A percentile compares a stretch with the other conserved stretches of the same genome.
phyloP scores from a whole-genome alignment of 2,329 filamentous ascomycete genomes.

The Apiospora pterosperma region DNA sequence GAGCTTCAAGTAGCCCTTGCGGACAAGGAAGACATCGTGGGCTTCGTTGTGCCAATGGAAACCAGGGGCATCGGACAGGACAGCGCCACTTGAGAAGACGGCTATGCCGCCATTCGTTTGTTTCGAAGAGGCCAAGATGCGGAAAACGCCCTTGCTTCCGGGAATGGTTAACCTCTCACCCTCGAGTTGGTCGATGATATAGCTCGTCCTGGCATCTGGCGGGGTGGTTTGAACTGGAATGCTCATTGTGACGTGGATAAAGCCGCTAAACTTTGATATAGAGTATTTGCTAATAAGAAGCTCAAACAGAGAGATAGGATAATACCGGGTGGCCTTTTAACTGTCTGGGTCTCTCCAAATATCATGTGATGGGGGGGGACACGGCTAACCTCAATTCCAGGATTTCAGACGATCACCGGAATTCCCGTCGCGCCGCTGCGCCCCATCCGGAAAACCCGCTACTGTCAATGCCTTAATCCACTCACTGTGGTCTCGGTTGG shows the following conservation, averaged over 20 bases:
- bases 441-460: too few species aligned
- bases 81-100: slow-evolving; percentile 46
- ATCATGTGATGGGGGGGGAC: too few species aligned
- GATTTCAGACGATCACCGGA: too few species aligned
- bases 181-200: slow-evolving; percentile 45
- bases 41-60: slow-evolving; percentile 56
- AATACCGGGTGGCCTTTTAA: too few species aligned
- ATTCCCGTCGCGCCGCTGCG: too few species aligned
- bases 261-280: too few species aligned
- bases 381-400: too few species aligned
- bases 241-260: slow-evolving; percentile 22
- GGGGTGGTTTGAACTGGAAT: slow-evolving; percentile 31
- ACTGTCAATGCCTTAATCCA: too few species aligned
- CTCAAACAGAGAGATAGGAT: too few species aligned
- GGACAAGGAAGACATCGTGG: slow-evolving; percentile 55
- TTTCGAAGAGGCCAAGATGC: slow-evolving; percentile 47
- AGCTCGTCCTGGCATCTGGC: slow-evolving; percentile 34
- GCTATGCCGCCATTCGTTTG: slow-evolving; percentile 49
- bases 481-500: too few species aligned
- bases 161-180: slow-evolving; percentile 51
- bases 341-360: too few species aligned
- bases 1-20: slow-evolving; percentile 52
- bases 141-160: slow-evolving; percentile 47
- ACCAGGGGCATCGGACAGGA: slow-evolving; percentile 42
- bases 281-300: too few species aligned